Evolutionary conservation across 768 basidiomycete species (phyloP).

Genomic region (Xerocomellus amylosporus): DNA sequence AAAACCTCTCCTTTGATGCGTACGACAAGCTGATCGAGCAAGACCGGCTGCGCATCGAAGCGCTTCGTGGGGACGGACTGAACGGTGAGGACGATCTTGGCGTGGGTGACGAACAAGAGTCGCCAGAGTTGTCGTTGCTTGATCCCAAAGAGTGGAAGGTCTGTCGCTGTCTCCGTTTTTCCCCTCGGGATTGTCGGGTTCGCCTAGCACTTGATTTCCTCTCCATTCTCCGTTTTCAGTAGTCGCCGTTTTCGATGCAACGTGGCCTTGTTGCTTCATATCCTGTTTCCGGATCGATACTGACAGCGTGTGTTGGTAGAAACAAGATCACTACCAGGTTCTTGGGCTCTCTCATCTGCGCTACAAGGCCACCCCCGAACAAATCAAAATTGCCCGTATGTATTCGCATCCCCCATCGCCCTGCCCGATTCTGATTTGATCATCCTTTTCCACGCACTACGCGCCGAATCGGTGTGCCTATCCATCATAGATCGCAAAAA

Average conservation of each 20-base stretch:
- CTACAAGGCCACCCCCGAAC: slow-evolving; percentile 80
- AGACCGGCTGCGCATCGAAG: slow-evolving; percentile 49
- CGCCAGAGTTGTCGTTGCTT: slow-evolving; percentile 59
- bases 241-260: background rate
- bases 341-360: slow-evolving; percentile 91
- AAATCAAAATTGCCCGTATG: slow-evolving; percentile 96
- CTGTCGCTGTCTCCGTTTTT: slow-evolving; percentile 12
- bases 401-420: slow-evolving; percentile 21
- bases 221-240: background rate
- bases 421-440: slow-evolving; percentile 10
- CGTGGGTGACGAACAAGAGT: slow-evolving; percentile 88
- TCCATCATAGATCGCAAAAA: slow-evolving; percentile 82
- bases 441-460: background rate
- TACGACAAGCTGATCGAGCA: slow-evolving; percentile 68
- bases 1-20: slow-evolving; percentile 78
- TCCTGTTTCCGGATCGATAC: background rate
- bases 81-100: slow-evolving; percentile 80
- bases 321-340: slow-evolving; percentile 98
- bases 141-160: slow-evolving; percentile 99
- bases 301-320: slow-evolving; percentile 43
- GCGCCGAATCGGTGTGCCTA: background rate
- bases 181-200: no score
- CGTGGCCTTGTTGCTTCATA: background rate
- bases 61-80: slow-evolving; percentile 45
- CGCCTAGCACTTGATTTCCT: background rate